These are phyloP conservation scores for Blastobotrys robertii DNA, from an alignment of 805 yeast genomes.

Conservation along the genomic window DNA sequence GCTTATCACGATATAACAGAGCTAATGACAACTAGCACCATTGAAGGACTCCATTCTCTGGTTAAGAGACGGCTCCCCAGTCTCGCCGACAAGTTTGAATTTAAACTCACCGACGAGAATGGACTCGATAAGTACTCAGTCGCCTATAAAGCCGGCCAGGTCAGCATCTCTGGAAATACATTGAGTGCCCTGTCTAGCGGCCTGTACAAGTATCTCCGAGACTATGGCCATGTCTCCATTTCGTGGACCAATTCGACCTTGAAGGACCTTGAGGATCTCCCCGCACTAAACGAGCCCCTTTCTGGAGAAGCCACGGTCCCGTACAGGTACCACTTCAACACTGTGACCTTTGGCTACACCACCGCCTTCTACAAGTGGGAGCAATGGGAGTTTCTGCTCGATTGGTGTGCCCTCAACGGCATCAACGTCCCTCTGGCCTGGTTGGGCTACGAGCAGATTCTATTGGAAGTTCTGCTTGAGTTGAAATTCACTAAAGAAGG, in stretches of 20 bases:
- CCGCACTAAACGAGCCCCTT: conserved; percentile 3
- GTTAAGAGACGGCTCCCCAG: not conserved
- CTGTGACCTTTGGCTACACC: conserved; percentile 13
- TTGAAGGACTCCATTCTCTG: not conserved
- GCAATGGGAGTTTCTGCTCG: conserved; percentile 12
- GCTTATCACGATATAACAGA: too few species aligned
- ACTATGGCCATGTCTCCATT: conserved; percentile 8
- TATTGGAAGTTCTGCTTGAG: conserved; percentile 6
- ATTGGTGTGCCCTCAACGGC: conserved; percentile 10
- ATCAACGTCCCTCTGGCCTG: conserved; percentile 11
- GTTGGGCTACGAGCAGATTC: conserved; percentile 12
- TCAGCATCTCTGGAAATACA: conserved; percentile 5
- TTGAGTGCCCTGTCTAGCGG: conserved; percentile 7
- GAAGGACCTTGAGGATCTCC: conserved; percentile 3
- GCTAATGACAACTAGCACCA: not conserved
- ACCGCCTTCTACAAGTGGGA: conserved; percentile 10
- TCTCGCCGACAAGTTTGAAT: conserved; percentile 1
- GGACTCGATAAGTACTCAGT: conserved; percentile 5
- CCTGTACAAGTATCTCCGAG: conserved; percentile 7
- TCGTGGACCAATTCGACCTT: conserved; percentile 8
- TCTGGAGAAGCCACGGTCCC: conserved; percentile 7
- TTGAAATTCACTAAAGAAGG: conserved; percentile 6
- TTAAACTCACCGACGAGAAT: not conserved
- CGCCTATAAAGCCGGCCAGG: conserved; percentile 1
- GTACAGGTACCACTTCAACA: conserved; percentile 11